phyloP scores from a whole-genome alignment of 169 alveolate genomes.

The Cryptosporidium felis region DNA sequence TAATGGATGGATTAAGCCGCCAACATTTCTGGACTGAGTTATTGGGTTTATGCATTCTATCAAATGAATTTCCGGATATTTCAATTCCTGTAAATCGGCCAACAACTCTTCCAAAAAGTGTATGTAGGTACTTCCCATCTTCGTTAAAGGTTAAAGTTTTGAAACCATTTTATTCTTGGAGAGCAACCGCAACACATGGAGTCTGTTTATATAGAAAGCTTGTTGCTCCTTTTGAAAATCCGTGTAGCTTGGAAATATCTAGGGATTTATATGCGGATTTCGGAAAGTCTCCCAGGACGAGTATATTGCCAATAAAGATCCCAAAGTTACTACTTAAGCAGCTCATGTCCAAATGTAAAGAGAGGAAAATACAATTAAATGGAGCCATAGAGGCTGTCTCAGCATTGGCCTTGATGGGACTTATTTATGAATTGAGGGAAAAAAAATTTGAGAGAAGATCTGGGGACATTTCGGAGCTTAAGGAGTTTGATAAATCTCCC shows the following conservation, averaged over 20 bases:
- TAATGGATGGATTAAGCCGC: slow-evolving; percentile 77
- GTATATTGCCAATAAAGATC: slow-evolving; percentile 57
- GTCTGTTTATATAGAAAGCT: slow-evolving; percentile 62
- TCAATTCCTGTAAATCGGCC: slow-evolving; percentile 29
- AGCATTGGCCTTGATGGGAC: slow-evolving; percentile 54
- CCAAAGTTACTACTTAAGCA: background rate
- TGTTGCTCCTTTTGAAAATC: slow-evolving; percentile 69
- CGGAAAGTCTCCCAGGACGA: slow-evolving; percentile 63
- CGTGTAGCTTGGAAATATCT: slow-evolving; percentile 44
- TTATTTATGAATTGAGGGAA: slow-evolving; percentile 50
- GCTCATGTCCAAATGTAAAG: slow-evolving; percentile 34
- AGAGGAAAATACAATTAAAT: slow-evolving; percentile 48
- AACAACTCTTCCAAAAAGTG: slow-evolving; percentile 50
- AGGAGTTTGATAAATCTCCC: background rate
- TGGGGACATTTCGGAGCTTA: slow-evolving; percentile 43
- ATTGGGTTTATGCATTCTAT: slow-evolving; percentile 47
- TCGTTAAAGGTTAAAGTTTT: slow-evolving; percentile 38
- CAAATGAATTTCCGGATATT: slow-evolving; percentile 41
- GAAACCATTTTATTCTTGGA: slow-evolving; percentile 69
- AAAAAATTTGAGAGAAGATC: slow-evolving; percentile 13
- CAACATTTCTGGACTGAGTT: slow-evolving; percentile 77
- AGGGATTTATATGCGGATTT: slow-evolving; percentile 69
- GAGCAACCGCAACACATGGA: slow-evolving; percentile 70
- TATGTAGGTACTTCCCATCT: slow-evolving; percentile 64
- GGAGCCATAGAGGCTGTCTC: slow-evolving; percentile 70